Base-by-base conservation (phyloP, 2,329 filamentous ascomycete species). In the Hypoxylon sp. region DNA sequence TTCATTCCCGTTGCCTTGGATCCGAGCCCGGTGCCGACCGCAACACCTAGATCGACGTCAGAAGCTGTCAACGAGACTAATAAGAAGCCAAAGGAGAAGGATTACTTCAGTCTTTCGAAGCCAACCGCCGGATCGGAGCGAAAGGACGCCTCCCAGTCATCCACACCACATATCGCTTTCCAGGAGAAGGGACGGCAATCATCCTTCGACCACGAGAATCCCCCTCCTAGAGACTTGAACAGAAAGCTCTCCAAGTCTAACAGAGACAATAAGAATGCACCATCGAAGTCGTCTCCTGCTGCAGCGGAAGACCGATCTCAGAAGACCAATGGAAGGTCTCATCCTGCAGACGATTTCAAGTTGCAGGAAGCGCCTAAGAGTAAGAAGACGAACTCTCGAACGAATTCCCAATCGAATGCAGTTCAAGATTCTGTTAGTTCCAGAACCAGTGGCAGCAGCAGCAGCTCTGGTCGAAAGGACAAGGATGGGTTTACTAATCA, bases 91-190 rank as follows among this genome's bases (percentile, higher is more conserved):
- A 83, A 82, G 67, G 83, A 87, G 23, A 86, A 83, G 67, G 89
- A 91, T 69, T 90, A 90, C 70, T 90, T 90, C 73, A 81, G 77
- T 53, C 73, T 79, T 5, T 67, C 80, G 32, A 85, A 83, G 74
- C 74, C 78, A n/a, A 71, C 77, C 21, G 64, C 75, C 2, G 70
- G 79, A 14, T 69, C 78, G 2, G 83, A 87, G 54, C 84, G 79
- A 70, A 83, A 82, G 50, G 74, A 74, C 14, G 85, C 85, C 45
- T 85, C 84, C 1, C 81, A 82, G 59, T 77, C 81, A 63, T 86
- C 89, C 1, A 94, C 92, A 14, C 93, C 94, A n/a, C 94, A 97
- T 74, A 97, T 97, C 73, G 91, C 93, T 21, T 96, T 94, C 76
- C 93, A 97, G 77, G 93, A 97, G 74, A 96, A 94, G 78, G 88